Evolutionary conservation across 2,329 filamentous ascomycete species (phyloP).

Genomic region (Talaromyces piceae): DNA sequence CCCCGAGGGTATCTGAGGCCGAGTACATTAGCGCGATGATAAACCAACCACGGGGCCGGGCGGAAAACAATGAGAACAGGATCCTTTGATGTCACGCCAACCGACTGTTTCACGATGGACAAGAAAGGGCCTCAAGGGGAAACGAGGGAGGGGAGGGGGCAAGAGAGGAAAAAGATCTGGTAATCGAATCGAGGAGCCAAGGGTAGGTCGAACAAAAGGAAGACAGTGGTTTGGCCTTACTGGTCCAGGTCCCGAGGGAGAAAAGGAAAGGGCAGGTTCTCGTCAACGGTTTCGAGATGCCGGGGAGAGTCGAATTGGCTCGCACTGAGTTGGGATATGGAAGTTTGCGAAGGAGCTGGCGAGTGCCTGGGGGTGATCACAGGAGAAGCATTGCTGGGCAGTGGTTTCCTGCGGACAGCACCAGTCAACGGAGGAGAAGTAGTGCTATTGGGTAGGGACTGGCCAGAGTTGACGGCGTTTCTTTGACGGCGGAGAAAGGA

Average conservation of each 20-base stretch:
- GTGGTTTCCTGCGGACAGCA: conserved; percentile 47
- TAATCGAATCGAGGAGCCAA: background rate
- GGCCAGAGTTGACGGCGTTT: conserved; percentile 6
- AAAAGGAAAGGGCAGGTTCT: conserved; percentile 12
- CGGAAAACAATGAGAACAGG: background rate
- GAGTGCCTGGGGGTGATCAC: conserved; percentile 23
- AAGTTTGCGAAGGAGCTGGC: conserved; percentile 12
- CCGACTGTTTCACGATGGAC: background rate
- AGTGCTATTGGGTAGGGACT: conserved; percentile 4
- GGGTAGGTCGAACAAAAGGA: background rate
- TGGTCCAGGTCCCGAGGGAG: conserved; percentile 14
- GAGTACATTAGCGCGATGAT: conserved; percentile 5
- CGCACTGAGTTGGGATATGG: background rate
- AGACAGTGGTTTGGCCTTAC: conserved; percentile 9
- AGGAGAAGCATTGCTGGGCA: conserved; percentile 45
- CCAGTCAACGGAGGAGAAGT: conserved; percentile 20
- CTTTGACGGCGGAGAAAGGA: conserved; percentile 14
- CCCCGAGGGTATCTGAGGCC: conserved; percentile 33
- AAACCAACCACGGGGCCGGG: conserved; percentile 2
- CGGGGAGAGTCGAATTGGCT: conserved; percentile 4
- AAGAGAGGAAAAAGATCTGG: conserved; percentile 2
- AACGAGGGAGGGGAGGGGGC: background rate
- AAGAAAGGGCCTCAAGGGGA: background rate
- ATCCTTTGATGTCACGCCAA: background rate
- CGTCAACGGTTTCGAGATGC: conserved; percentile 11